Evolutionary conservation across 208 protist genomes (phyloP), one percentile per base, ranked within the genome.

Genomic region (Trypanosoma theileri): DNA sequence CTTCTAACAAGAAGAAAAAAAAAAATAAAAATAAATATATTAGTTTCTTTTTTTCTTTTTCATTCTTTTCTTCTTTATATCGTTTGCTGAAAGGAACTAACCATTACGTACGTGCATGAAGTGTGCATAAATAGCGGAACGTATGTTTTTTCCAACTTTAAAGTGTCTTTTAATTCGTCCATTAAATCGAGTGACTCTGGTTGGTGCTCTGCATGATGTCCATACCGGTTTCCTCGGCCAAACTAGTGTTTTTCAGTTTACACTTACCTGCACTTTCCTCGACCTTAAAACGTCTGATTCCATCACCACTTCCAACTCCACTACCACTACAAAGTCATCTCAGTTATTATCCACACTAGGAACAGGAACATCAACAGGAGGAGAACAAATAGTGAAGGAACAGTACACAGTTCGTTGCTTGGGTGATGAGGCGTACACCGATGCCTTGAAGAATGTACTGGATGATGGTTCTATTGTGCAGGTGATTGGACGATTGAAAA

Each of bases 331-430:
- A 48, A 21, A 22, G 8, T 53, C n/a, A 41, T n/a, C 35, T 0
- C 46, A 61, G 13, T 17, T 0, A 24, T 44, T 9, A 26, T 21
- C 12, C 13, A 54, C 45, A 42, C 7, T 17, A n/a, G n/a, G 26
- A 31, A 17, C 19, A 17, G 13, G 19, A 19, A 19, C 26, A 45
- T 52, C 26, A 40, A 17, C 26, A 55, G 19, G 16, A 42, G 59
- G 3, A 28, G 54, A 9, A 26, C 56, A 35, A 28, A 21, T 66
- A 13, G 22, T 62, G 58, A 60, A 72, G 61, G 73, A 83, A 24
- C 78, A 79, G 28, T 79, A 77, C 65, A 70, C 65, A 16, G 66
- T 83, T 2, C 73, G 78, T 24, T 83, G 78, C 40, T 40, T 83
- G 17, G 78, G 78, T 2, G 58, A 54, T 48, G 65, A 71, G 31